Base-by-base conservation (phyloP, 2,329 filamentous ascomycete genomes). In the Aspergillus glaucus region DNA sequence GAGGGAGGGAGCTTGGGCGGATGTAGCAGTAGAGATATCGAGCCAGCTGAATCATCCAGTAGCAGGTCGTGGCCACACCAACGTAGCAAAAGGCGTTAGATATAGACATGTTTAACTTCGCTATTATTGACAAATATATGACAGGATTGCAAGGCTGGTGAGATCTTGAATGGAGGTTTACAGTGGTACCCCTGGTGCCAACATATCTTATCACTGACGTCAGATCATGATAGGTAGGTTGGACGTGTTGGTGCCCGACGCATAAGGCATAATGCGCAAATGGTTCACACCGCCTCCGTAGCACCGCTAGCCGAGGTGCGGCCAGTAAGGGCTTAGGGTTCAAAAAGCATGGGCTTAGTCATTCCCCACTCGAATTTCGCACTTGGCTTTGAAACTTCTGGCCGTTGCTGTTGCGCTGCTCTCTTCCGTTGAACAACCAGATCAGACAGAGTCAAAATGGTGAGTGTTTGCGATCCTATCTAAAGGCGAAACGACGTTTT, bases 341-440 rank as follows among this genome's bases (percentile, higher is more conserved):
- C 6, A 0, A 0, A 6, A 9, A 45, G 52, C 52, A 48, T 51
- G 42, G 52, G 53, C 54, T 62, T 57, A 63, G 62, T 66, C 62
- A 65, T 63, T 53, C 63, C 64, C 65, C 65, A 69, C 66, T 66
- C 53, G 59, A 65, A 63, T 65, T 65, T 67, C 62, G 59, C 62
- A 67, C 55, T 60, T 62, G 54, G 50, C 48, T 53, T 55, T 53
- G 54, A 56, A 54, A 57, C 51, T 58, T 61, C 55, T 47, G 43
- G 51, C 52, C 49, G 51, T 50, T 50, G 49, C 43, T 53, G 56
- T 57, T 49, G 47, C 49, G 56, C 50, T 62, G 57, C 58, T 62
- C 55, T 57, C 55, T 56, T 55, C 55, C 55, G 59, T 64, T 57
- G 59, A 68, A 65, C 61, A 62, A 64, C 61, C 59, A 60, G 58